Conservation (phyloP, 2,329 filamentous ascomycete species). For the Apiospora rasikravindrae region DNA sequence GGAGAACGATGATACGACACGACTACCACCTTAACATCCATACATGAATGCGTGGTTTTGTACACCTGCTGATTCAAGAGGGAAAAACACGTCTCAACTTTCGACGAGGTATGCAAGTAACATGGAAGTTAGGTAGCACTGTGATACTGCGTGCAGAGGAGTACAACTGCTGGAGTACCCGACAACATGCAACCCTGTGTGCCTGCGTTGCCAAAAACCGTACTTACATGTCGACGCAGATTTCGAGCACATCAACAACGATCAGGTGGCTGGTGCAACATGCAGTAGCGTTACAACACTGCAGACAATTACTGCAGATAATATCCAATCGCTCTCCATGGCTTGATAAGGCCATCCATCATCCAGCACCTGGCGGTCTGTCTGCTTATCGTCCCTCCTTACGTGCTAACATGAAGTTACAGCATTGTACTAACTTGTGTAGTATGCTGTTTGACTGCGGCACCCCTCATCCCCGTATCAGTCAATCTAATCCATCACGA, state of each 20-base stretch:
- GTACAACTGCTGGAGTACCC: background rate
- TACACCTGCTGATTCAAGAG: background rate
- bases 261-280: slow-evolving; percentile 12
- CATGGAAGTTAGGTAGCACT: no score
- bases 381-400: background rate
- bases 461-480: background rate
- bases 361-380: background rate
- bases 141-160: background rate
- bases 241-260: background rate
- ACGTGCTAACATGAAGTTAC: background rate
- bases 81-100: background rate
- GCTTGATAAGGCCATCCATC: background rate
- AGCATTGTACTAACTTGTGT: no score
- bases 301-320: background rate
- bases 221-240: background rate
- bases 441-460: background rate
- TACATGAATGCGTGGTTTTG: background rate
- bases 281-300: slow-evolving; percentile 12
- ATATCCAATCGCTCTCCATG: background rate
- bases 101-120: background rate
- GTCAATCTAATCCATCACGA: background rate
- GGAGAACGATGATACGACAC: background rate
- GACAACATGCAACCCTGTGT: background rate
- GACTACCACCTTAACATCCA: background rate
- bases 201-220: background rate